Evolutionary conservation across 83 land plant genomes (phyloP).

Genomic region (Picea engelmannii): DNA sequence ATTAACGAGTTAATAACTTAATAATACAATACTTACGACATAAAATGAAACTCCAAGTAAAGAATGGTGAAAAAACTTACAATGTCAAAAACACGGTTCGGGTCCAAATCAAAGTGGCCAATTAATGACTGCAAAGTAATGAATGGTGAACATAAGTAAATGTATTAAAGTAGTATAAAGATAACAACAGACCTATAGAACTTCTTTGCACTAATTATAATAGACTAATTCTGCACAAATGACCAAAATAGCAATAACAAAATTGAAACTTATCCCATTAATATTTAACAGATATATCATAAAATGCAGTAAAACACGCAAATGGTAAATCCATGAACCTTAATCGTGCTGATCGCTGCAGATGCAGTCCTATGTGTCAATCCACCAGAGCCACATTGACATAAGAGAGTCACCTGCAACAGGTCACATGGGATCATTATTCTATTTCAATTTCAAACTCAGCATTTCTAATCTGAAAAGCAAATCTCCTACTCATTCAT

Average conservation of each 20-base stretch:
- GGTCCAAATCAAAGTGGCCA: slow-evolving; percentile 99
- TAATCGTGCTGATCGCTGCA: slow-evolving; percentile 79
- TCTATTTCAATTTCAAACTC: not conserved
- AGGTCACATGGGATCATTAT: not conserved
- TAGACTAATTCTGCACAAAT: not conserved
- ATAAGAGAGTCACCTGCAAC: slow-evolving; percentile 87
- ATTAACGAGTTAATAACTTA: too few species aligned
- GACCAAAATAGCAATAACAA: slow-evolving; percentile 1
- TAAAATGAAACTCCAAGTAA: not conserved
- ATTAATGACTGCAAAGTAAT: slow-evolving; percentile 84
- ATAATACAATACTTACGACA: too few species aligned
- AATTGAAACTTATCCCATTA: not conserved
- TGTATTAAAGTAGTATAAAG: too few species aligned
- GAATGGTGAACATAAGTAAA: slow-evolving; percentile 9
- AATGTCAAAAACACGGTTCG: slow-evolving; percentile 98
- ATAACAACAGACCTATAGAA: too few species aligned
- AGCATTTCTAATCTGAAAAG: not conserved
- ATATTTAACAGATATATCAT: not conserved
- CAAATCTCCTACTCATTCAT: not conserved
- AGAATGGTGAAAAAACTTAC: slow-evolving; percentile 57
- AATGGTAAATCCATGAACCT: slow-evolving; percentile 49
- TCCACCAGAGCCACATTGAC: slow-evolving; percentile 62
- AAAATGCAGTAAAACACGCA: not conserved
- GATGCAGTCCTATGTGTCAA: slow-evolving; percentile 45
- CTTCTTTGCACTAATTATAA: too few species aligned